Conservation (phyloP, 2,329 filamentous ascomycete genomes). For the Xylariomycetidae sp. region DNA sequence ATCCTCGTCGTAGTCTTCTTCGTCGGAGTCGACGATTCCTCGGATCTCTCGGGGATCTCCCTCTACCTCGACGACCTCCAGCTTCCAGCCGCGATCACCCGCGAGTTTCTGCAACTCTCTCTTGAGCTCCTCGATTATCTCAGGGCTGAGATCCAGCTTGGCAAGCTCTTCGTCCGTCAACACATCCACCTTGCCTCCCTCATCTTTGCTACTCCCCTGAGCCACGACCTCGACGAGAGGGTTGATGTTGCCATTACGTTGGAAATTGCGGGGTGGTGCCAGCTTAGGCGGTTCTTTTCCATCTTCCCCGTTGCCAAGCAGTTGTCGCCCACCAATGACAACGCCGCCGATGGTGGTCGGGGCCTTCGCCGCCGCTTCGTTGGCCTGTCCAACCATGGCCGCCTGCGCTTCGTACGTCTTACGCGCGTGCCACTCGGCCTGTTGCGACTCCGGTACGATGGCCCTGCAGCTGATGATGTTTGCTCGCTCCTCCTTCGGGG, state of each 20-base stretch:
- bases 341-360: slow-evolving; percentile 45
- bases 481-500: slow-evolving; percentile 69
- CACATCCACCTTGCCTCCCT: slow-evolving; percentile 56
- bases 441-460: slow-evolving; percentile 53
- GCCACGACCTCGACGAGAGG: slow-evolving; percentile 39
- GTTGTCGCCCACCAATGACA: slow-evolving; percentile 43
- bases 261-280: slow-evolving; percentile 37
- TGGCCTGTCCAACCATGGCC: slow-evolving; percentile 25
- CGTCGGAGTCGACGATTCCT: slow-evolving; percentile 59
- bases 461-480: slow-evolving; percentile 72
- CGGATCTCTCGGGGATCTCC: slow-evolving; percentile 57
- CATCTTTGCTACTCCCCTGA: slow-evolving; percentile 39
- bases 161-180: slow-evolving; percentile 63
- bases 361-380: slow-evolving; percentile 15
- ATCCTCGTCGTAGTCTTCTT: slow-evolving; percentile 39
- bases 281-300: slow-evolving; percentile 42
- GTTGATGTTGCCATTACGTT: slow-evolving; percentile 17
- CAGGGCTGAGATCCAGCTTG: slow-evolving; percentile 58
- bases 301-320: slow-evolving; percentile 42
- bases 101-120: slow-evolving; percentile 64
- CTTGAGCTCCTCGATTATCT: slow-evolving; percentile 63
- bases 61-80: slow-evolving; percentile 70
- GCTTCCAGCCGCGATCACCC: slow-evolving; percentile 67
- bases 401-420: slow-evolving; percentile 34
- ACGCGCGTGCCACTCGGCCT: slow-evolving; percentile 33